Evolutionary conservation across 768 basidiomycete species (phyloP), one percentile per base, ranked within the genome.

Genomic region (Bullera alba): DNA sequence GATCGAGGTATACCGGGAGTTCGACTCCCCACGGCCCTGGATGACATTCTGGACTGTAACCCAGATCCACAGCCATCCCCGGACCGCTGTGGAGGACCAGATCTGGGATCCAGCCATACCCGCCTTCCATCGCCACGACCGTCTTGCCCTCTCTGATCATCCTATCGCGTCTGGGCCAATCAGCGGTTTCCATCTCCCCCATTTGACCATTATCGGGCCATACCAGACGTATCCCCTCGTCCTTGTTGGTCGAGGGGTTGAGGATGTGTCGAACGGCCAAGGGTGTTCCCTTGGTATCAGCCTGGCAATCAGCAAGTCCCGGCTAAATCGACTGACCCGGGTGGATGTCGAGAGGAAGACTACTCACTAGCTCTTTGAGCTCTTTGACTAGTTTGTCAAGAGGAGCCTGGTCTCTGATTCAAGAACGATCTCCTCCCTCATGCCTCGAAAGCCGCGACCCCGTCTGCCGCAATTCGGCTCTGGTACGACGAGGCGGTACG

Each of bases 201-300:
- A 15, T 1, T n/a, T 43, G 6, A 43, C 15, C 27, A 6, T 53
- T 34, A 15, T 48, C 35, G 8, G n/a, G 21, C 56, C 56, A 57
- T 10, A 57, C 25, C 5, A 57, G 16, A 8, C 51, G 29, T n/a
- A 53, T 19, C 3, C 56, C 56, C 34, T 56, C 50, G 28, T 57
- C 56, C 36, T 50, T 38, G 21, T 32, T 29, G 5, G 21, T 22
- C 6, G 30, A 32, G 29, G 50, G 50, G 23, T 57, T 57, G 16
- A 44, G 12, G 34, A 56, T 51, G 46, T 56, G 54, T 34, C 54
- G 49, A 5, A 51, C n/a, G 10, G 42, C 51, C 19, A 41, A 5
- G 17, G 41, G 50, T n/a, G n/a, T n/a, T n/a, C n/a, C n/a, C n/a
- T n/a, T n/a, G n/a, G n/a, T n/a, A n/a, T n/a, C n/a, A n/a, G n/a